Percentiles rank a stretch among this genome's conserved stretches.
Conservation (phyloP, 306 rosid species). For the Vicia sativa region DNA sequence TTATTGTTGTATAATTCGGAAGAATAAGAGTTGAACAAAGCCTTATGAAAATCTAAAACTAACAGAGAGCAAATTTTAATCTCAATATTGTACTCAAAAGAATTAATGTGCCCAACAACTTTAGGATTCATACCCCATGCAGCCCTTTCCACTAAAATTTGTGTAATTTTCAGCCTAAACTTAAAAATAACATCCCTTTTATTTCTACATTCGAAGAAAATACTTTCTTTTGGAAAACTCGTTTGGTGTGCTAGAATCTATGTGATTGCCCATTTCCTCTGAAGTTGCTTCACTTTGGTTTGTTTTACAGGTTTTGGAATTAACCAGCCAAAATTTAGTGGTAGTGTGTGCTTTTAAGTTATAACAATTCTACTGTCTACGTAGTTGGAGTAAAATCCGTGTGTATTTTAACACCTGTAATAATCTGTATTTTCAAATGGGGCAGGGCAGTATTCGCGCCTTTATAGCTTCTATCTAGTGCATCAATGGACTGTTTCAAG, state of each 20-base stretch:
- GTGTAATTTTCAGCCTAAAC: constrained; percentile 9
- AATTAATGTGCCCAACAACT: background rate
- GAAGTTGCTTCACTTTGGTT: constrained; percentile 2
- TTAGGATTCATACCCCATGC: background rate
- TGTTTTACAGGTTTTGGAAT: constrained; percentile 6
- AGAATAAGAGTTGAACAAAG: background rate
- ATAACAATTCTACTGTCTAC: background rate
- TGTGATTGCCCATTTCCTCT: background rate
- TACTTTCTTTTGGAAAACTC: constrained; percentile 5
- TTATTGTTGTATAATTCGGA: constrained; percentile 1
- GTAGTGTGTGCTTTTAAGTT: background rate
- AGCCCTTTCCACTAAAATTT: too few species aligned
- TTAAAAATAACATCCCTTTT: background rate
- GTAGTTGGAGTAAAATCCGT: constrained; percentile 1
- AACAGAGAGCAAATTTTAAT: background rate
- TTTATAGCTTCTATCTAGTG: background rate
- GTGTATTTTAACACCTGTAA: constrained; percentile 4
- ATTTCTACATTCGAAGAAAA: background rate
- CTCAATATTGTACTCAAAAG: constrained; percentile 1
- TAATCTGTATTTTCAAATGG: background rate
- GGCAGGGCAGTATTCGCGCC: background rate
- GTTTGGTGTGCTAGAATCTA: constrained; percentile 17
- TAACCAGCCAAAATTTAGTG: constrained; percentile 4
- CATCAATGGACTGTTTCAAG: background rate
- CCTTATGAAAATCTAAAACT: constrained; percentile 17